phyloP scores from a whole-genome alignment of 2,329 filamentous ascomycete genomes.

The Apiospora koreana region DNA sequence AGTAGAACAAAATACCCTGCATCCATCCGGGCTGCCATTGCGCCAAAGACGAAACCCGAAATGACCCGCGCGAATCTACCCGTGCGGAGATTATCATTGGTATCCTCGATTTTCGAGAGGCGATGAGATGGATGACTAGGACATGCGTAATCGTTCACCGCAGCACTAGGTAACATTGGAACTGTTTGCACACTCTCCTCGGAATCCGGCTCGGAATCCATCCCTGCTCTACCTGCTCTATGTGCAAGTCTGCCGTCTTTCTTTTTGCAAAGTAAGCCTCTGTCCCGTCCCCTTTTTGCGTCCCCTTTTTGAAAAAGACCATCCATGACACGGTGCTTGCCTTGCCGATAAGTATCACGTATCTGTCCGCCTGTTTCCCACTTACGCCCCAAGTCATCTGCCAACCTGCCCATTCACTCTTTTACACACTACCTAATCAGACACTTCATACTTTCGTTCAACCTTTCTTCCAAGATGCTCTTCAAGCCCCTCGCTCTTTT shows the following conservation, averaged over 20 bases:
- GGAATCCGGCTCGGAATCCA: not conserved
- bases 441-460: too few species aligned
- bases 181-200: not conserved
- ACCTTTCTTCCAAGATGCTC: not conserved
- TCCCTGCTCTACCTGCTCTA: too few species aligned
- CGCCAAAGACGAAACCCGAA: not conserved
- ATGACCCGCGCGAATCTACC: not conserved
- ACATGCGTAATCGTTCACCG: not conserved
- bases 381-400: not conserved
- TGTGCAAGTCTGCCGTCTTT: not conserved
- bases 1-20: not conserved
- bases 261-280: not conserved
- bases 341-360: not conserved
- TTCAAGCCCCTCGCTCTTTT: not conserved
- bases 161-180: not conserved
- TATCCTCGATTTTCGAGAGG: not conserved
- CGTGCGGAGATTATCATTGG: not conserved
- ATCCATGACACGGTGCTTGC: not conserved
- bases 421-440: too few species aligned
- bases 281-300: not conserved
- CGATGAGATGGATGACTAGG: not conserved
- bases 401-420: not conserved
- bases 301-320: too few species aligned
- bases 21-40: not conserved
- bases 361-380: not conserved